These are phyloP conservation scores for Plantago major DNA, from an alignment of 257 asterid genomes.

Conservation along the genomic window DNA sequence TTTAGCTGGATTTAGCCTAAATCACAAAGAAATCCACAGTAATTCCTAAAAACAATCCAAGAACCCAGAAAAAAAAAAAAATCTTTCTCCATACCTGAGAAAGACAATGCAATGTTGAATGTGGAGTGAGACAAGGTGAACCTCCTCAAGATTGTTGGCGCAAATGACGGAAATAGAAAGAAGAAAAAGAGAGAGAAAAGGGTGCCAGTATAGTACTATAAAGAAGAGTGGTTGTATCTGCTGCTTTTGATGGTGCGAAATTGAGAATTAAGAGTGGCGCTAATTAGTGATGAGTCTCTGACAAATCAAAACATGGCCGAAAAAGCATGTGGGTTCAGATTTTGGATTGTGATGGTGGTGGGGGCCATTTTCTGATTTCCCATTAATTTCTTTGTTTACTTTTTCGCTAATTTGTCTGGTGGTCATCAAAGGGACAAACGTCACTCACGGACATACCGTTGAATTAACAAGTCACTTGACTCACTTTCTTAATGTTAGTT, in stretches of 20 bases:
- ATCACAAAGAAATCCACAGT: background rate
- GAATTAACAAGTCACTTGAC: too few species aligned
- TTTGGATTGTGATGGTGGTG: background rate
- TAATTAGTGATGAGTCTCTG: slow-evolving; percentile 33
- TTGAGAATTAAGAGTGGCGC: slow-evolving; percentile 29
- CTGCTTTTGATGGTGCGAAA: slow-evolving; percentile 39
- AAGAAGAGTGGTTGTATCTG: slow-evolving; percentile 21
- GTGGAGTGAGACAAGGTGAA: too few species aligned
- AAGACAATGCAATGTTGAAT: slow-evolving; percentile 11
- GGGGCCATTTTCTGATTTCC: too few species aligned
- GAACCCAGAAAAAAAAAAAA: background rate
- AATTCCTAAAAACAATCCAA: background rate
- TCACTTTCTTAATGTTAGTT: too few species aligned
- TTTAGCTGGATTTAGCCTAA: background rate
- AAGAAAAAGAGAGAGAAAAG: slow-evolving; percentile 3
- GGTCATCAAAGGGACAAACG: slow-evolving; percentile 32
- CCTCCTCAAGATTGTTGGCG: too few species aligned
- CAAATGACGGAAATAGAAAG: slow-evolving; percentile 31
- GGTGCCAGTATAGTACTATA: too few species aligned
- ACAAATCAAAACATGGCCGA: background rate
- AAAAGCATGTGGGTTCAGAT: background rate
- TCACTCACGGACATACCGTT: slow-evolving; percentile 82
- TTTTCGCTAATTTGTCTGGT: slow-evolving; percentile 11
- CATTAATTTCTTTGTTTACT: background rate
- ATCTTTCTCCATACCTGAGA: slow-evolving; percentile 19